Percentiles rank a stretch among this genome's conserved stretches.
Evolutionary conservation across 805 yeast genomes (phyloP).

Genomic region (Candida stauntonica): DNA sequence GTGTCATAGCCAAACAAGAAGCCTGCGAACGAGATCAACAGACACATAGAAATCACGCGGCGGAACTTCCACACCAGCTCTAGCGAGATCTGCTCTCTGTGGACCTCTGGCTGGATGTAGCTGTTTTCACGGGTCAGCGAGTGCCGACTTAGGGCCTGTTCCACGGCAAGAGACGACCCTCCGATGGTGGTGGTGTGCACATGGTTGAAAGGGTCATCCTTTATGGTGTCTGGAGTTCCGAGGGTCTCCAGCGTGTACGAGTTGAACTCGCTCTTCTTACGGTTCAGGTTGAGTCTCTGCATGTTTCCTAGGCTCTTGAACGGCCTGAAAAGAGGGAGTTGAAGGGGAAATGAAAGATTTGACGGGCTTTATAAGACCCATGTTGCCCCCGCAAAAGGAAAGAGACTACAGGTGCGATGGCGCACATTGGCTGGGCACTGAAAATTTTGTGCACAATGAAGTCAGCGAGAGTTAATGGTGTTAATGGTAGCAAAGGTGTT

Average conservation of each 20-base stretch:
- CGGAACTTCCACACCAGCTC: constrained; percentile 6
- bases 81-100: neutral
- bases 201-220: neutral
- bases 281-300: neutral
- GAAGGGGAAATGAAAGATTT: no score
- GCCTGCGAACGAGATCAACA: constrained; percentile 65
- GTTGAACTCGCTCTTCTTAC: constrained; percentile 4
- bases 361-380: neutral
- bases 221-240: constrained; percentile 1
- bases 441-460: no score
- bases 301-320: neutral
- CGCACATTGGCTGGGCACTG: no score
- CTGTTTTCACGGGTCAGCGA: neutral
- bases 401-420: no score
- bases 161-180: neutral
- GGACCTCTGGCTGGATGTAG: neutral
- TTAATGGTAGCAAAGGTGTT: no score
- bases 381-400: constrained; percentile 1
- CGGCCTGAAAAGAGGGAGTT: no score
- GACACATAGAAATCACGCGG: constrained; percentile 29
- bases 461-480: no score
- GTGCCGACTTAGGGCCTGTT: neutral
- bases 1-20: constrained; percentile 74
- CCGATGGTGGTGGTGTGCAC: neutral
- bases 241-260: neutral